phyloP scores from a whole-genome alignment of 257 asterid genomes.

The Solanum piurae region DNA sequence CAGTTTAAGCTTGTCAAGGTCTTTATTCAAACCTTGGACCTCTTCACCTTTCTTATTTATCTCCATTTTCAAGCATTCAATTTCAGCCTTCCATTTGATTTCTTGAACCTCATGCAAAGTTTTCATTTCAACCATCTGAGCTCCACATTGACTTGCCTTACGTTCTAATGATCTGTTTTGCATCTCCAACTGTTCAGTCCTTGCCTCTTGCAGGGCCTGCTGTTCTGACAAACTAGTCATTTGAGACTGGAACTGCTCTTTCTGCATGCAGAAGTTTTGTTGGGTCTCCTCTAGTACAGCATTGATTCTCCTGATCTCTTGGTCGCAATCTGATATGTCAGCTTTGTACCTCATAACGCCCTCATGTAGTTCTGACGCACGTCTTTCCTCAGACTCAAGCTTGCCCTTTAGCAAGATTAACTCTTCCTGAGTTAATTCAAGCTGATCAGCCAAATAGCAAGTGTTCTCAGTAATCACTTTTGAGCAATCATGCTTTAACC shows the following conservation, averaged over 20 bases:
- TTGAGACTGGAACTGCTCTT: conserved; percentile 44
- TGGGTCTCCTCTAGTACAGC: conserved; percentile 29
- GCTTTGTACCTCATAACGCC: conserved; percentile 12
- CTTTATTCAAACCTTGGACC: conserved; percentile 22
- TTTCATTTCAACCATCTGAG: conserved; percentile 34
- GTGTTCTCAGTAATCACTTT: conserved; percentile 3
- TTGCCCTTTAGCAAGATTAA: conserved; percentile 22
- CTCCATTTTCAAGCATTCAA: conserved; percentile 24
- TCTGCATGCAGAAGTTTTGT: conserved; percentile 34
- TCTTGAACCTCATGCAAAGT: conserved; percentile 26
- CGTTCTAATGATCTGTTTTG: conserved; percentile 24
- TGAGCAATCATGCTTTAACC: background rate
- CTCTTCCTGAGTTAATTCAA: conserved; percentile 4
- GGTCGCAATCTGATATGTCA: conserved; percentile 29
- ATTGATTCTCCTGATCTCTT: conserved; percentile 29
- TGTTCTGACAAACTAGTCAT: conserved; percentile 29
- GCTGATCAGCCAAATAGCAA: conserved; percentile 2
- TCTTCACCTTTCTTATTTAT: conserved; percentile 17
- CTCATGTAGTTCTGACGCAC: conserved; percentile 29
- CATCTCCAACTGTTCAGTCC: conserved; percentile 26
- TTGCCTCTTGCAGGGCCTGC: conserved; percentile 28
- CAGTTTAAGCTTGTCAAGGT: conserved; percentile 36
- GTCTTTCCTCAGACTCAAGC: conserved; percentile 29
- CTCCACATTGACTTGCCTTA: conserved; percentile 28
- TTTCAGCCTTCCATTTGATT: conserved; percentile 25